A percentile compares a stretch with the other conserved stretches of the same genome.
Evolutionary conservation across 768 basidiomycete species (phyloP).

Genomic region (Hydnomerulius pinastri): DNA sequence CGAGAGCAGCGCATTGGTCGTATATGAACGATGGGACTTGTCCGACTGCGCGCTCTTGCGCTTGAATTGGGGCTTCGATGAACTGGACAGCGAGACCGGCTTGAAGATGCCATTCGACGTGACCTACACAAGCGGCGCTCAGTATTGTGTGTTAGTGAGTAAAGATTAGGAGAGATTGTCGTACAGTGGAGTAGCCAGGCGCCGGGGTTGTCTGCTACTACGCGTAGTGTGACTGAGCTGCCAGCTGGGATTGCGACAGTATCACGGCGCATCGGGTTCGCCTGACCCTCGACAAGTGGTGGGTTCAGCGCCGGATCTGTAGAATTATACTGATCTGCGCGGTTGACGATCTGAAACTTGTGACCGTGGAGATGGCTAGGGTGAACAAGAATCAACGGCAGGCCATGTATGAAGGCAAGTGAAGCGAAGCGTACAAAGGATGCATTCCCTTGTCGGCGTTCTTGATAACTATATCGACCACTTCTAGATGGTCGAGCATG

Average conservation of each 20-base stretch:
- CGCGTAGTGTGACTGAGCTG: constrained; percentile 69
- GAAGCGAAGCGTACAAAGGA: constrained; percentile 66
- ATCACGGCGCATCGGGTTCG: constrained; percentile 92
- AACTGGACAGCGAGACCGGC: constrained; percentile 84
- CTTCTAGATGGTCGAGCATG: constrained; percentile 72
- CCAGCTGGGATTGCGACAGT: constrained; percentile 76
- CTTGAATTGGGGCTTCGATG: constrained; percentile 75
- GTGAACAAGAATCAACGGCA: background rate
- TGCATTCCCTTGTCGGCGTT: constrained; percentile 76
- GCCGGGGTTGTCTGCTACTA: constrained; percentile 92
- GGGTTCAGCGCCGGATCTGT: constrained; percentile 80
- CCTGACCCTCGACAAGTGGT: constrained; percentile 71
- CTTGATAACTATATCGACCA: constrained; percentile 75
- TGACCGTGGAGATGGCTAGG: constrained; percentile 89
- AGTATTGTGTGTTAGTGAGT: background rate
- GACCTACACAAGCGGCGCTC: constrained; percentile 48
- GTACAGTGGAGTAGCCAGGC: constrained; percentile 83
- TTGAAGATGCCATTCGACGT: constrained; percentile 87
- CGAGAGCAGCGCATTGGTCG: constrained; percentile 73
- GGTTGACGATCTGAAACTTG: constrained; percentile 78
- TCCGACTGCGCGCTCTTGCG: constrained; percentile 52
- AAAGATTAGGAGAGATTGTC: constrained; percentile 25
- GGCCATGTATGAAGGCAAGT: background rate
- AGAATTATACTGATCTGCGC: constrained; percentile 68
- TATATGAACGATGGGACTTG: constrained; percentile 57